phyloP scores from a whole-genome alignment of 164 flowering plant species.

The Nelumbo lutea region DNA sequence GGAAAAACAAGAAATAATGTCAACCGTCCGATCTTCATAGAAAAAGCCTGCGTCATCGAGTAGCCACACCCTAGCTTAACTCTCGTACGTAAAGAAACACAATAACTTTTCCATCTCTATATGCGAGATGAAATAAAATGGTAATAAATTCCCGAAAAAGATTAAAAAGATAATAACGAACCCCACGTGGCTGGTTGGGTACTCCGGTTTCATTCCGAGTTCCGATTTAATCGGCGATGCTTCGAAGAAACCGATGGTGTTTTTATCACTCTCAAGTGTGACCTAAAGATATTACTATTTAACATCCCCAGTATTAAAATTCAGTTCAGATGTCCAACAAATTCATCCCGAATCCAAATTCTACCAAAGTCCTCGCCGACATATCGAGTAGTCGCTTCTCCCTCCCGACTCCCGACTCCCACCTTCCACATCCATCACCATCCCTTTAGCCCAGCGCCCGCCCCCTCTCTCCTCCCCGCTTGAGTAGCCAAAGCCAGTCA shows the following conservation, averaged over 20 bases:
- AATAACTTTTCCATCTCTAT: too few species aligned
- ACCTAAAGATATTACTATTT: background rate
- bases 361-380: slow-evolving; percentile 12
- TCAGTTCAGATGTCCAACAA: slow-evolving; percentile 33
- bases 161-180: too few species aligned
- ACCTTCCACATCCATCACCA: background rate
- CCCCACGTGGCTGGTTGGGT: too few species aligned
- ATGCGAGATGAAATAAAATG: too few species aligned
- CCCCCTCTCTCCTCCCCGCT: slow-evolving; percentile 4
- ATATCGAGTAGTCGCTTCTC: slow-evolving; percentile 2
- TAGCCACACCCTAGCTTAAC: too few species aligned
- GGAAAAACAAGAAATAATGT: too few species aligned
- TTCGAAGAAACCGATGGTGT: slow-evolving; percentile 28
- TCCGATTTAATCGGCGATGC: slow-evolving; percentile 29
- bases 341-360: slow-evolving; percentile 33
- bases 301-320: slow-evolving; percentile 10
- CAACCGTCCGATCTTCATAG: too few species aligned
- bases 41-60: too few species aligned
- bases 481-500: too few species aligned
- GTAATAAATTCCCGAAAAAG: too few species aligned
- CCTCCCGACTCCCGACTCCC: background rate
- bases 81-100: too few species aligned
- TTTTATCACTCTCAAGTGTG: background rate
- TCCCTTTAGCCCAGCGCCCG: background rate
- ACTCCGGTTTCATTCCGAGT: background rate